These are phyloP conservation scores for Ocimum tenuiflorum DNA, from an alignment of 257 asterid genomes.

Conservation along the genomic window DNA sequence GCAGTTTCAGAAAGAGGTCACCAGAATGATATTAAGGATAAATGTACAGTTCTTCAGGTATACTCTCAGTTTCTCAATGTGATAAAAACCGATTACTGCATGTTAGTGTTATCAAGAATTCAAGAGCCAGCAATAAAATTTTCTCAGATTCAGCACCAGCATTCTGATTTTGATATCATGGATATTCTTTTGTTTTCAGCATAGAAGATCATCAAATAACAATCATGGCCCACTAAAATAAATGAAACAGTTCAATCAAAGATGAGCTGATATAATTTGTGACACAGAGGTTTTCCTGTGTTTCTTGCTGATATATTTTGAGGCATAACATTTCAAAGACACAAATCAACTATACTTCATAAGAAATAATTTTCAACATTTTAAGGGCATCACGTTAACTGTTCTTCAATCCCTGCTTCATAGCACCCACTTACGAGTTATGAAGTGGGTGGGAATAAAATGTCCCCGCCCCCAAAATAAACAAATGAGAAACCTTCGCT, in stretches of 20 bases:
- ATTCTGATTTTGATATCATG: neutral
- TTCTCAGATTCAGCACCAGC: neutral
- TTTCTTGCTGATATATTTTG: neutral
- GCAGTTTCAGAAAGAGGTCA: constrained; percentile 5
- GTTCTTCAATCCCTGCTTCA: too few species aligned
- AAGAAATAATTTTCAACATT: too few species aligned
- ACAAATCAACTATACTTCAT: neutral
- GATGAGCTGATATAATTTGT: neutral
- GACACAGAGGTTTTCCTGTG: neutral
- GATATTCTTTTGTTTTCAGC: neutral
- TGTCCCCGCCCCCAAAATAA: too few species aligned
- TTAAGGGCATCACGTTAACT: too few species aligned
- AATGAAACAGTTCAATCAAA: neutral
- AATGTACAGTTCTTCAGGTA: neutral
- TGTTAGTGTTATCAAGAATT: neutral
- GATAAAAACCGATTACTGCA: neutral
- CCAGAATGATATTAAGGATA: neutral
- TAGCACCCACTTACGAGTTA: too few species aligned
- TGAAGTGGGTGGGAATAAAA: too few species aligned
- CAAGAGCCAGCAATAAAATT: neutral
- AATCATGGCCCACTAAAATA: neutral
- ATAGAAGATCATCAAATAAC: neutral
- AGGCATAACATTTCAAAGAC: neutral
- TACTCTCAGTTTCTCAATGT: neutral
- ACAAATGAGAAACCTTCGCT: too few species aligned